Evolutionary conservation across 345 rosid species (phyloP).

Genomic region (Capsella bursapastoris): DNA sequence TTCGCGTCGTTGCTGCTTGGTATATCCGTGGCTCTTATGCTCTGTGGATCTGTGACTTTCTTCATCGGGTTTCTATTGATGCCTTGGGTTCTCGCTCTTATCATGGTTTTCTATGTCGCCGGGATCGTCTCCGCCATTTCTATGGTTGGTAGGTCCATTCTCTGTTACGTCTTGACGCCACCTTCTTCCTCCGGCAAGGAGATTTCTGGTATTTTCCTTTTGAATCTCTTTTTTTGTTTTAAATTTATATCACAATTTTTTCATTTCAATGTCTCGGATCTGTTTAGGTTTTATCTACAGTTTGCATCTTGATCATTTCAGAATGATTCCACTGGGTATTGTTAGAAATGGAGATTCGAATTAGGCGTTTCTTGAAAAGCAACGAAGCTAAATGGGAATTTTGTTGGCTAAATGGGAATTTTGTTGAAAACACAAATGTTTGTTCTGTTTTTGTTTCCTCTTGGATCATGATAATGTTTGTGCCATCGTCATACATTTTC

Average conservation of each 20-base stretch:
- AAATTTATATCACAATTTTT: not conserved
- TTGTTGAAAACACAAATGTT: not conserved
- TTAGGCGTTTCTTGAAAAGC: not conserved
- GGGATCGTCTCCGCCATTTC: constrained; percentile 79
- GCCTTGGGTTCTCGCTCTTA: constrained; percentile 91
- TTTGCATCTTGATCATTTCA: not conserved
- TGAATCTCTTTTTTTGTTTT: not conserved
- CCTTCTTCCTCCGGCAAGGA: constrained; percentile 56
- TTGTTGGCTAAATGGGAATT: not conserved
- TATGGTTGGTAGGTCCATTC: constrained; percentile 61
- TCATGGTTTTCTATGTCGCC: constrained; percentile 73
- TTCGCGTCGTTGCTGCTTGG: constrained; percentile 87
- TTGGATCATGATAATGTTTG: not conserved
- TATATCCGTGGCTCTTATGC: constrained; percentile 74
- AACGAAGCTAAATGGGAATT: not conserved
- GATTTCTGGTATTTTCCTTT: constrained; percentile 51
- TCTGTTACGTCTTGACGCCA: constrained; percentile 59
- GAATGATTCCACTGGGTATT: not conserved
- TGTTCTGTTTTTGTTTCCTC: not conserved
- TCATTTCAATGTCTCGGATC: not conserved
- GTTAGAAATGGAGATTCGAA: not conserved
- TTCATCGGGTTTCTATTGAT: constrained; percentile 88
- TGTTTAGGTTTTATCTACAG: not conserved
- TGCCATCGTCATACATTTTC: not conserved
- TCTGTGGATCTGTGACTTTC: constrained; percentile 93